Base-by-base conservation (phyloP, 75 land plant species). In the Selaginella tamariscina region DNA sequence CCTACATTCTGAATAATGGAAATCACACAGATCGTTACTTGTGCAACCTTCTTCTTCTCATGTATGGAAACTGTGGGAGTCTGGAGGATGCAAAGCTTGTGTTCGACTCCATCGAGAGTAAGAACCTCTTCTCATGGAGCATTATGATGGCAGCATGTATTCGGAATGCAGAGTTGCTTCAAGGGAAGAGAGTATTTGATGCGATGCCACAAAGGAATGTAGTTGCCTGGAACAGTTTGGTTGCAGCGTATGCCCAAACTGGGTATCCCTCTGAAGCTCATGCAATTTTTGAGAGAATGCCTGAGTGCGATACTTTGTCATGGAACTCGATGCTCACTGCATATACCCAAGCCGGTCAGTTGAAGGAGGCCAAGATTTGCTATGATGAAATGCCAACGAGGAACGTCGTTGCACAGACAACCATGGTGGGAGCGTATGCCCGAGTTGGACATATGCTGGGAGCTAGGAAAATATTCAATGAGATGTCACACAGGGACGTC, bases 71-170 rank as follows among this genome's bases (percentile, higher is more conserved):
- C 11, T 39, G 49, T 39, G 49, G 49, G 11, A 39, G 15, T 39
- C 18, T 68, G 28, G 70, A 68, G 22, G 68, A 27, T 27, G 70
- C 69, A 1, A 27, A 64, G 2, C 27, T 11, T 1, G n/a, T 68
- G 67, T 68, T 68, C 55, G 70, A 60, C n/a, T 29, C 18, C 13
- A 68, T 68, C 64, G 65, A 56, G 1, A 20, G 21, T 39, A 57
- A 64, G 27, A 68, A 39, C 59, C 31, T 68, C 21, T 30, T 68
- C 30, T 68, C 70, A 39, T 68, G 70, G 70, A 68, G 64, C 29
- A 64, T 64, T 1, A 68, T 68, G 70, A 68, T 68, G 22, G 62
- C 59, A 22, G 70, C 30, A 23, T 68, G 55, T 54, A 30, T 64
- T 13, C 70, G 55, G 68, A 57, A 65, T 54, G 70, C 64, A 20